These are phyloP conservation scores for Dentipellis sp. DNA, from an alignment of 768 basidiomycete species.

Conservation along the genomic window DNA sequence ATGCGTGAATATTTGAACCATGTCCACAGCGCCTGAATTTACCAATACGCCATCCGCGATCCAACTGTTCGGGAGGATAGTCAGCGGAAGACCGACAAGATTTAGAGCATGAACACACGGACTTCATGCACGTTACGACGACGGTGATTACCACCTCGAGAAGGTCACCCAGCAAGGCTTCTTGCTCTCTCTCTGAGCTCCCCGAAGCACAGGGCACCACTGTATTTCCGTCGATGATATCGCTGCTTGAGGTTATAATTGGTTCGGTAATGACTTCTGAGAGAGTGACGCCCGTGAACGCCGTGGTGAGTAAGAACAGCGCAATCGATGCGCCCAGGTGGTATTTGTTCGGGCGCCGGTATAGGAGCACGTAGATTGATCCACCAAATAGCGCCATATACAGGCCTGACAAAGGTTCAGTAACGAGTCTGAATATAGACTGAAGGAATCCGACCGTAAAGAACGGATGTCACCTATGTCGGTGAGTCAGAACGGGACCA, in stretches of 20 bases:
- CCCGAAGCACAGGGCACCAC: not conserved
- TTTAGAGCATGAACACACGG: too few species aligned
- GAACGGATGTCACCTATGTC: not conserved
- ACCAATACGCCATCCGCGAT: too few species aligned
- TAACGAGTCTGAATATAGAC: too few species aligned
- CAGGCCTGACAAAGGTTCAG: not conserved
- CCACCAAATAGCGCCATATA: not conserved
- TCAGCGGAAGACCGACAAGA: too few species aligned
- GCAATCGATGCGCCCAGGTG: not conserved
- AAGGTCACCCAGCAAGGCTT: not conserved
- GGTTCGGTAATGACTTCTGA: not conserved
- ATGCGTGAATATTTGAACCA: too few species aligned
- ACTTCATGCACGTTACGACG: too few species aligned
- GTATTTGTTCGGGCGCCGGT: not conserved
- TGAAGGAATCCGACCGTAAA: not conserved
- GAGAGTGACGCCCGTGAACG: not conserved
- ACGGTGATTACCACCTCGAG: too few species aligned
- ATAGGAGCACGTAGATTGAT: not conserved
- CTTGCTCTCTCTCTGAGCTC: not conserved
- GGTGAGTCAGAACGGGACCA: not conserved
- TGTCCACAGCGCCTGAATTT: too few species aligned
- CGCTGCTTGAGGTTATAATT: not conserved
- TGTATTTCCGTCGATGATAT: not conserved
- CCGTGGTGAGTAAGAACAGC: not conserved
- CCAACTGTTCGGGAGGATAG: too few species aligned